Evolutionary conservation across 129 eudicot genomes (phyloP), one percentile per base, ranked within the genome.

Genomic region (Lactuca sativa): DNA sequence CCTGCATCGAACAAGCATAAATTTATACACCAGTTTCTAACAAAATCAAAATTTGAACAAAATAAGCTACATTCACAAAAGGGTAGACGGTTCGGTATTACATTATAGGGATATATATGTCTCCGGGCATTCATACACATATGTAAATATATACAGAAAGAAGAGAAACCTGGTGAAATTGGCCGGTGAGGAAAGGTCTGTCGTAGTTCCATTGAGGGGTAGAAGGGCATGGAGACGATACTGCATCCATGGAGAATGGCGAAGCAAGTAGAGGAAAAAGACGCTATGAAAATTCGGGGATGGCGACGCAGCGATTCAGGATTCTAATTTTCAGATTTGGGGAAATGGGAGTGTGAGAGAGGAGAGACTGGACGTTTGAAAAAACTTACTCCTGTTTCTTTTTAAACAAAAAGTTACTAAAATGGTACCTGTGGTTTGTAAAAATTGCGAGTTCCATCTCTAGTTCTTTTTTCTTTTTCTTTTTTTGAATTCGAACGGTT

Each of bases 101-200:
- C 16, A 52, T 43, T 7, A 48, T 41, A 16, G 0, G 51, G 60
- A 31, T 14, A 12, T 9, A 11, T 9, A 34, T n/a, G n/a, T 30
- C 16, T 37, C 16, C 49, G 52, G 37, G 25, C 72, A 51, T 56
- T 14, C 2, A 52, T 56, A 15, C 2, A 52, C 5, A 52, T 40
- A 61, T n/a, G 38, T 5, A 60, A 3, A 49, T 1, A 34, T 33
- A 36, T 16, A 16, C 18, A 30, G 18, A 38, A 57, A 56, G 59
- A 63, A 67, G 62, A 47, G 41, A 51, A 34, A 82, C 93, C 89
- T 84, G 87, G 72, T 81, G 95, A 52, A 84, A 87, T 55, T 78
- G 76, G 37, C 95, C 95, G 7, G 90, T 84, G 44, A 87, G 87
- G 64, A 84, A 87, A 34, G 95, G 95, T 43, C 95, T 79, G 11